Conservation (phyloP, 2,329 filamentous ascomycete genomes). For the Cladophialophora yegresii region DNA sequence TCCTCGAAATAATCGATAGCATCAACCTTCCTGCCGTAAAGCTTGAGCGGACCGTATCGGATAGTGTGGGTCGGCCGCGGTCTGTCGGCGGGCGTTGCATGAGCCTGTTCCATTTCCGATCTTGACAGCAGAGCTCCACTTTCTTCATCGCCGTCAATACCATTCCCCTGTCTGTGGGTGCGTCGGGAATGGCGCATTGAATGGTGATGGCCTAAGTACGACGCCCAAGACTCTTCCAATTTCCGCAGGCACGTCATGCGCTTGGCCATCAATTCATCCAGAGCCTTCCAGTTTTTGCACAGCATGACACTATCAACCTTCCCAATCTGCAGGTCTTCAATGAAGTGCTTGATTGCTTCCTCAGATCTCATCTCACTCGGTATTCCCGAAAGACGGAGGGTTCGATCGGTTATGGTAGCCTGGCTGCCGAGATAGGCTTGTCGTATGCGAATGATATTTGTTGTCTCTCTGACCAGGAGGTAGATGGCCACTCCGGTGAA, state of each 20-base stretch:
- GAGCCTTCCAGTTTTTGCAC: conserved; percentile 79
- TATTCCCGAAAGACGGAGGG: conserved; percentile 87
- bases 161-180: conserved; percentile 42
- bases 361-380: conserved; percentile 77
- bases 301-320: conserved; percentile 84
- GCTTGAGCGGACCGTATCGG: conserved; percentile 73
- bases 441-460: conserved; percentile 77
- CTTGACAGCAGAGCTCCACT: conserved; percentile 60
- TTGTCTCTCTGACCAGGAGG: conserved; percentile 78
- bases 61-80: conserved; percentile 69
- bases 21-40: conserved; percentile 74
- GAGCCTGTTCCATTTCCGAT: conserved; percentile 42
- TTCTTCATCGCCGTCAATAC: conserved; percentile 57
- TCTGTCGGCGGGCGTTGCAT: conserved; percentile 50
- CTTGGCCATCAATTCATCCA: conserved; percentile 73
- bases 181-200: conserved; percentile 54
- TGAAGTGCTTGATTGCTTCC: conserved; percentile 77
- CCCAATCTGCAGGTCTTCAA: conserved; percentile 86
- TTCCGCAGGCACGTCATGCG: conserved; percentile 67
- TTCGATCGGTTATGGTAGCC: conserved; percentile 92
- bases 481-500: conserved; percentile 83
- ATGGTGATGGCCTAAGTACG: conserved; percentile 59
- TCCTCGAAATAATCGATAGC: conserved; percentile 95
- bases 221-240: conserved; percentile 81
- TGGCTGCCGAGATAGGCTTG: conserved; percentile 92